Conservation (phyloP, 2,329 filamentous ascomycete species). For the Venturiaceae sp. region DNA sequence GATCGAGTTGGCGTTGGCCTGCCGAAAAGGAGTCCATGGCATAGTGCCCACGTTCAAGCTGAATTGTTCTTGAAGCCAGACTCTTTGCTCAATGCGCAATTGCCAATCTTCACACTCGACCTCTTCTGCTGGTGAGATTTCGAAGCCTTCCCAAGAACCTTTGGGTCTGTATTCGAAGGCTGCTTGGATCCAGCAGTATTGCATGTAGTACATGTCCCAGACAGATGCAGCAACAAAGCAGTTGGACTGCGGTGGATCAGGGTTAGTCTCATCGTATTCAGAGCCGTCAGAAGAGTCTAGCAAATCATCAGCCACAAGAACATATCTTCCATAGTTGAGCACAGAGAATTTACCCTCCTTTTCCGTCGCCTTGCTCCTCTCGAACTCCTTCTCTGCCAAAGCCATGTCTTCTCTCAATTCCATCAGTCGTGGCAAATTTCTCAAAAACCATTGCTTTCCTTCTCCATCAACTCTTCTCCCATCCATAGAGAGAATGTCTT, state of each 20-base stretch:
- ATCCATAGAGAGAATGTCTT: slow-evolving; percentile 6
- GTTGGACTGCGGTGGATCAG: neutral
- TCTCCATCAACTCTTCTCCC: neutral
- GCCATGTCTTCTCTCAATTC: slow-evolving; percentile 7
- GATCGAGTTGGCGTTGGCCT: neutral
- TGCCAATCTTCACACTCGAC: neutral
- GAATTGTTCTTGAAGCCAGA: slow-evolving; percentile 7
- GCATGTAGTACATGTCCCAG: slow-evolving; percentile 6
- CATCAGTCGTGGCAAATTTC: neutral
- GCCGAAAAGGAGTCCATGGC: slow-evolving; percentile 4
- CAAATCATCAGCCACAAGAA: neutral
- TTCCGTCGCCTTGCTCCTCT: neutral
- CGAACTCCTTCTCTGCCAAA: neutral
- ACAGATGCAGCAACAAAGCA: neutral
- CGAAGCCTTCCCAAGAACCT: slow-evolving; percentile 3
- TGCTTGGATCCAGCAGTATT: slow-evolving; percentile 5
- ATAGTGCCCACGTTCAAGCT: neutral
- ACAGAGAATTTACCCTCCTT: neutral
- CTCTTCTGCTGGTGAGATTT: slow-evolving; percentile 3
- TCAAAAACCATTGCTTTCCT: slow-evolving; percentile 4
- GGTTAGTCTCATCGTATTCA: neutral
- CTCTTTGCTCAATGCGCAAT: slow-evolving; percentile 4
- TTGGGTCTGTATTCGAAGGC: neutral
- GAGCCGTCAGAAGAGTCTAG: neutral
- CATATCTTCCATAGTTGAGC: too few species aligned